Evolutionary conservation across 768 basidiomycete species (phyloP).

Genomic region (Lentinus brumalis): DNA sequence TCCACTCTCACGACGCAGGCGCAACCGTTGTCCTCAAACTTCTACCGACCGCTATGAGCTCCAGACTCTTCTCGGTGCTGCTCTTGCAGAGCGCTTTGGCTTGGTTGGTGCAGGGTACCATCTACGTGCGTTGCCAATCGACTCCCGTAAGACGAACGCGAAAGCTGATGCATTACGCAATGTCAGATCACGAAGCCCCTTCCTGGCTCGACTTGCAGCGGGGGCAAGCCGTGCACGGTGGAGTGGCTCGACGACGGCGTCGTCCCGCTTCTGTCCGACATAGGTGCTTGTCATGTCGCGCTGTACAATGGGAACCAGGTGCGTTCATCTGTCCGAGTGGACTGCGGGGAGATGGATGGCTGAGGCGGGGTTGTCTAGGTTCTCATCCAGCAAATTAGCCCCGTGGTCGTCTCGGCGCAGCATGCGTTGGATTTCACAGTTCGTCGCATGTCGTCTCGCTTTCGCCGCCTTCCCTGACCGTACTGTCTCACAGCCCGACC

Average conservation of each 20-base stretch:
- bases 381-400: slow-evolving; percentile 57
- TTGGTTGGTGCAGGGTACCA: slow-evolving; percentile 35
- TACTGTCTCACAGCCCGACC: slow-evolving; percentile 46
- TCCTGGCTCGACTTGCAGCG: slow-evolving; percentile 48
- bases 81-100: slow-evolving; percentile 16
- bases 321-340: slow-evolving; percentile 22
- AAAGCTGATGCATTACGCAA: not conserved
- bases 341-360: not conserved
- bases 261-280: slow-evolving; percentile 45
- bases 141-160: not conserved
- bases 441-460: slow-evolving; percentile 19
- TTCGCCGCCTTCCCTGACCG: not conserved
- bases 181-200: slow-evolving; percentile 51
- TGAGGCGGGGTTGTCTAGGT: slow-evolving; percentile 34
- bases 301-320: slow-evolving; percentile 62
- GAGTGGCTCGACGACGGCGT: slow-evolving; percentile 67
- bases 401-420: slow-evolving; percentile 52
- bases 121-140: slow-evolving; percentile 40
- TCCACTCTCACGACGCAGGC: not conserved
- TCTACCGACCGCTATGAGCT: not conserved
- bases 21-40: not conserved
- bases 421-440: slow-evolving; percentile 61
- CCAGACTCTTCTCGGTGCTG: slow-evolving; percentile 1
- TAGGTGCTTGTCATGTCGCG: slow-evolving; percentile 57
- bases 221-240: slow-evolving; percentile 54